These are phyloP conservation scores for Rosa chinensis DNA, from an alignment of 306 rosid genomes.

Conservation along the genomic window DNA sequence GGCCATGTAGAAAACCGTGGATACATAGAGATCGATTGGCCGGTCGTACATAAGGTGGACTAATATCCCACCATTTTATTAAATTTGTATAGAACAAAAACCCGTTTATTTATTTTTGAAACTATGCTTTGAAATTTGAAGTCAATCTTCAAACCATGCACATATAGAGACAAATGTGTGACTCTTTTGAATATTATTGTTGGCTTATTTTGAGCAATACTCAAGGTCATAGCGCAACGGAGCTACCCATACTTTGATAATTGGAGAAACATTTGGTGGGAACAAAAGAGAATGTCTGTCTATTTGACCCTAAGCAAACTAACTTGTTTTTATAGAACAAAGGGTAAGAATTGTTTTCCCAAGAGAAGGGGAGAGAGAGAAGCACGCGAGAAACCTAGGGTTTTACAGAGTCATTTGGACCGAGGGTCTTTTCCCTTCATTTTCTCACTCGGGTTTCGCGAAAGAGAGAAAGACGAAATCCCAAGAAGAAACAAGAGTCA, in stretches of 20 bases:
- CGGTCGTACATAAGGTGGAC: conserved; percentile 14
- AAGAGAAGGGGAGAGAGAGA: conserved; percentile 25
- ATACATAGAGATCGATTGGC: not conserved
- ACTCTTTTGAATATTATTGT: not conserved
- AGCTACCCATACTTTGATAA: conserved; percentile 21
- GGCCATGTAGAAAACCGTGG: conserved; percentile 1
- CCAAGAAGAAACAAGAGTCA: conserved; percentile 35
- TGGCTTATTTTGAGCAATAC: conserved; percentile 25
- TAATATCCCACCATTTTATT: not conserved
- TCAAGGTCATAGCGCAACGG: conserved; percentile 28
- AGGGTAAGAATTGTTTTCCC: conserved; percentile 34
- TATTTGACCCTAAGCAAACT: conserved; percentile 24
- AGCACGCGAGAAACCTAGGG: conserved; percentile 52
- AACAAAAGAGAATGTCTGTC: conserved; percentile 60
- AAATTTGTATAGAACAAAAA: too few relatives aligned
- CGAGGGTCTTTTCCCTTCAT: conserved; percentile 36
- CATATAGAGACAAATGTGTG: conserved; percentile 15
- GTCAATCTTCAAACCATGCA: conserved; percentile 20
- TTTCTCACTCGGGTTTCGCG: conserved; percentile 35
- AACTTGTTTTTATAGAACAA: not conserved
- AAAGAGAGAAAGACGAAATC: conserved; percentile 39
- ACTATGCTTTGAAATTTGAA: conserved; percentile 5
- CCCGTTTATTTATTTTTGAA: not conserved
- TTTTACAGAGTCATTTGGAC: conserved; percentile 55
- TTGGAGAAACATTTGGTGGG: conserved; percentile 34